phyloP scores from a whole-genome alignment of 306 rosid species.

The Rosa chinensis region DNA sequence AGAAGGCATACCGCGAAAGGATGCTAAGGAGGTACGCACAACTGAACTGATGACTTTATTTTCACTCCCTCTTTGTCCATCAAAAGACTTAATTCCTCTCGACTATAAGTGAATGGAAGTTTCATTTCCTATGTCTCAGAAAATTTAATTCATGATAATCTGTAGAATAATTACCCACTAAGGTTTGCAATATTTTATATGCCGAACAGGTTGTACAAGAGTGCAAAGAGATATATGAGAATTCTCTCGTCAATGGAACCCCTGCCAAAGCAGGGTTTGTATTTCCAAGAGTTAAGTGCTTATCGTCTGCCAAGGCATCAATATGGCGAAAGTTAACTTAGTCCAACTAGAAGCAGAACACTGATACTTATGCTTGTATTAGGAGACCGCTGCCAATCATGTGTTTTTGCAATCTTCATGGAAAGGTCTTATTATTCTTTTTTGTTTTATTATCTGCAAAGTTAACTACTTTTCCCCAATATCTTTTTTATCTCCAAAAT shows the following conservation, averaged over 20 bases:
- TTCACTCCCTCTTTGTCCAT: neutral
- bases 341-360: constrained; percentile 2
- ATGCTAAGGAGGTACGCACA: constrained; percentile 92
- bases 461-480: no score
- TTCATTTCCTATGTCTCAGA: neutral
- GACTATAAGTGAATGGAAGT: neutral
- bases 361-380: neutral
- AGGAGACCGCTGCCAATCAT: neutral
- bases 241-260: constrained; percentile 76
- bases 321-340: constrained; percentile 85
- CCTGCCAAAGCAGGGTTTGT: constrained; percentile 82
- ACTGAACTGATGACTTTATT: neutral
- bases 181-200: constrained; percentile 3
- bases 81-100: neutral
- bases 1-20: constrained; percentile 97
- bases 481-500: no score
- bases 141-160: neutral
- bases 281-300: constrained; percentile 74
- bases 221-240: constrained; percentile 93
- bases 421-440: no score
- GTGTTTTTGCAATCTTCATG: neutral
- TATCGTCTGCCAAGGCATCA: constrained; percentile 61
- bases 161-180: neutral
- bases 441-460: no score
- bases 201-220: constrained; percentile 84